These are phyloP conservation scores for Fonsecaea erecta DNA, from an alignment of 2,329 filamentous ascomycete species.

Conservation along the genomic window DNA sequence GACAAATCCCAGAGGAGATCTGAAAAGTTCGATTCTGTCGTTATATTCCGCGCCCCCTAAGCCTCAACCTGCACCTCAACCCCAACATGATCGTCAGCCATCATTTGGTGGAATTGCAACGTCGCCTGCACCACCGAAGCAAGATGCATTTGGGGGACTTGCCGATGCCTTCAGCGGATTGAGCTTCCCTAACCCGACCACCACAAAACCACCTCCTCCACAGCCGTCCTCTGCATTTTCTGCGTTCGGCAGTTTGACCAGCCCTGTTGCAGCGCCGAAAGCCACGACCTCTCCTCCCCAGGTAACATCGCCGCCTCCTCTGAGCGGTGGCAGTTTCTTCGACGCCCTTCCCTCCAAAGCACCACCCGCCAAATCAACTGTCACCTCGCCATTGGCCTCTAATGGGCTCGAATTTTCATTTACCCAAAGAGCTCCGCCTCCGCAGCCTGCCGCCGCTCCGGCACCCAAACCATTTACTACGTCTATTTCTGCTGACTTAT, in stretches of 20 bases:
- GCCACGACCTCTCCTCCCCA: conserved; percentile 52
- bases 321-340: conserved; percentile 82
- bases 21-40: conserved; percentile 97
- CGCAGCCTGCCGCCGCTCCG: conserved; percentile 48
- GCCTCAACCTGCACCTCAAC: conserved; percentile 63
- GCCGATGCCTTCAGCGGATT: conserved; percentile 80
- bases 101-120: conserved; percentile 72
- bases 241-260: conserved; percentile 58
- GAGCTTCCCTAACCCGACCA: conserved; percentile 63
- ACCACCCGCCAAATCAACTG: conserved; percentile 49
- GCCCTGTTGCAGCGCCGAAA: conserved; percentile 43
- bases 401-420: conserved; percentile 70
- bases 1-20: conserved; percentile 79
- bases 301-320: conserved; percentile 54
- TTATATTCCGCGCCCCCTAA: conserved; percentile 86
- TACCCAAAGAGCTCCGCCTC: conserved; percentile 58
- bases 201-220: conserved; percentile 41
- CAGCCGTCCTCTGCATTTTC: conserved; percentile 64
- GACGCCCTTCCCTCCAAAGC: conserved; percentile 67
- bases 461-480: conserved; percentile 56
- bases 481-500: conserved; percentile 41
- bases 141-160: conserved; percentile 66
- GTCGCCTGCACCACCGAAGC: conserved; percentile 56
- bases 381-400: conserved; percentile 56
- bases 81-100: conserved; percentile 62